Conservation (phyloP, 768 basidiomycete genomes). For the Phylloporus sp. region DNA sequence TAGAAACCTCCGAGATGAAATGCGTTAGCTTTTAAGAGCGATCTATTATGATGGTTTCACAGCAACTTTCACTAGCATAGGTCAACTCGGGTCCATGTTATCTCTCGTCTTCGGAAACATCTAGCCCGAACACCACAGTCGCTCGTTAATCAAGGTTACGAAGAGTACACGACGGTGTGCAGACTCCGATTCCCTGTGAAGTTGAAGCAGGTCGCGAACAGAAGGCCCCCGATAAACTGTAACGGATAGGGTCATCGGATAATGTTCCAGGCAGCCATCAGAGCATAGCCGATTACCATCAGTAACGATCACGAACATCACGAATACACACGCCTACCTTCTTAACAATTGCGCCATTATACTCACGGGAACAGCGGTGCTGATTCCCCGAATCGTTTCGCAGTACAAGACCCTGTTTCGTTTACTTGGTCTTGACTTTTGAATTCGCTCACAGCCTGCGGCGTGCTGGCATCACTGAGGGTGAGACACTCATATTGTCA, state of each 20-base stretch:
- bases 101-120: too few species aligned
- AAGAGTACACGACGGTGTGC: too few species aligned
- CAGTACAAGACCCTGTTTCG: not conserved
- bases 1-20: too few species aligned
- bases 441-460: not conserved
- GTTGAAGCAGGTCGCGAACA: too few species aligned
- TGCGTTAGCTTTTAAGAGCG: too few species aligned
- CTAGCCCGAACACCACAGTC: too few species aligned
- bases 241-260: slow-evolving; percentile 82
- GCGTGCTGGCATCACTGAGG: not conserved
- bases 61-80: too few species aligned
- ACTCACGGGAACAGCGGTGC: not conserved
- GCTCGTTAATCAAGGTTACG: too few species aligned
- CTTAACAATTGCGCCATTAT: not conserved
- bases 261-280: slow-evolving; percentile 4
- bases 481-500: not conserved
- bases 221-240: not conserved
- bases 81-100: too few species aligned
- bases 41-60: too few species aligned
- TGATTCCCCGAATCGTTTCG: not conserved
- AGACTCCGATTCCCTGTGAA: too few species aligned
- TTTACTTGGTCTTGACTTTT: not conserved
- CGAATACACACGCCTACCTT: not conserved
- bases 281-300: not conserved
- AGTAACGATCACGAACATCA: not conserved